Conservation (phyloP, 1,284 basidiomycete species). For the Rhizoctonia solani region DNA sequence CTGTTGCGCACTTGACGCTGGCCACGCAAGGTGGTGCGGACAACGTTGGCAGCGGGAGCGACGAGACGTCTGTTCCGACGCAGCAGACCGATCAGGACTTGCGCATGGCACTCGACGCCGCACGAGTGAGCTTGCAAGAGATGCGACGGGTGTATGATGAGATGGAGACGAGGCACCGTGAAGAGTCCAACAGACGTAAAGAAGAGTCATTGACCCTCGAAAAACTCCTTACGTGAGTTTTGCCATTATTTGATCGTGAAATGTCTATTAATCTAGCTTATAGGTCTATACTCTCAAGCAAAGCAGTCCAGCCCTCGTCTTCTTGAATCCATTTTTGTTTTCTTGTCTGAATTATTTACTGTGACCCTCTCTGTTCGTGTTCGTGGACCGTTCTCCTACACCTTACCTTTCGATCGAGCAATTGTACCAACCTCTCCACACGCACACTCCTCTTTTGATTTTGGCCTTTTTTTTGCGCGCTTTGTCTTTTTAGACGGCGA, state of each 20-base stretch:
- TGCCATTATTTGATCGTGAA: not conserved
- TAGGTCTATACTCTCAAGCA: slow-evolving; percentile 7
- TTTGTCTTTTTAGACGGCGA: no score
- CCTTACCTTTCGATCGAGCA: no score
- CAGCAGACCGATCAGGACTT: slow-evolving; percentile 32
- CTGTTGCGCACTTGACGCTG: slow-evolving; percentile 11
- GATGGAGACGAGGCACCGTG: slow-evolving; percentile 23
- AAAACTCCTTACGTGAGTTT: slow-evolving; percentile 26
- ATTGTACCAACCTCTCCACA: no score
- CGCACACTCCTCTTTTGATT: no score
- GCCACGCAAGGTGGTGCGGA: not conserved
- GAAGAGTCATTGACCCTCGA: slow-evolving; percentile 26
- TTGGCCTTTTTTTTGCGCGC: no score
- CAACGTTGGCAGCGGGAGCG: slow-evolving; percentile 28
- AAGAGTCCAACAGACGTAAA: slow-evolving; percentile 16
- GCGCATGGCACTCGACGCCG: slow-evolving; percentile 32
- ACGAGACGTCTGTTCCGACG: slow-evolving; percentile 31
- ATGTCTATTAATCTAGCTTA: not conserved
- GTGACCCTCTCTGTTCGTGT: no score
- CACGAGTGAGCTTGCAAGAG: slow-evolving; percentile 35
- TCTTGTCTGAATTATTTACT: slow-evolving; percentile 3
- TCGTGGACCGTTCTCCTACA: no score
- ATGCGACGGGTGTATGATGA: slow-evolving; percentile 34
- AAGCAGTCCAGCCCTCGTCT: not conserved
- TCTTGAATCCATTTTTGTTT: slow-evolving; percentile 15